Evolutionary conservation across 768 basidiomycete genomes (phyloP), one percentile per base, ranked within the genome.

Genomic region (Aureoboletus auriporus): DNA sequence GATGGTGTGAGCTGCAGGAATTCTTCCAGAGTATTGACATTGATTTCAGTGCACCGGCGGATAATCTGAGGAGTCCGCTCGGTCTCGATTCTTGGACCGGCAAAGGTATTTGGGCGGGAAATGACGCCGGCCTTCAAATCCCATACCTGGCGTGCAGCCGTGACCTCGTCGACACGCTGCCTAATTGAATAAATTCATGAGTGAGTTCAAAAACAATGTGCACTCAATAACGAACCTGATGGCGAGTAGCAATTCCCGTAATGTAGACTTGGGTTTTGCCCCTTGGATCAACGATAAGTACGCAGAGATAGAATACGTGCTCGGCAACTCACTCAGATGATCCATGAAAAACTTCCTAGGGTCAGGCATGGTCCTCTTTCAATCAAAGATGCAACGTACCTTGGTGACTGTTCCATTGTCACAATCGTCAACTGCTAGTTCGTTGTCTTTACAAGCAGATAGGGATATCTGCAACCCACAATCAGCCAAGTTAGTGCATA

Each of bases 371-470:
- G 23, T 30, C 40, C 17, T 38, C 16, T 12, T 13, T 42, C 8
- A 28, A 12, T 10, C 20, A 20, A 30, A 13, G 6, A 16, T 5
- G 13, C 20, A 23, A 42, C 54, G 7, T 42, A 61, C 64, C 49
- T 23, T 46, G 5, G 64, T 67, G 27, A 67, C 42, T 11, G 63
- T 55, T 34, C 52, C 52, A 10, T 42, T 51, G 4, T 8, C 34
- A 37, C 8, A 10, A 29, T 56, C 63, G 12, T 23, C 20, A 23
- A 52, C 47, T 5, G 64, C 63, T 6, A 29, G 30, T 16, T 65
- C 56, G 9, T 53, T 53, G n/a, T 65, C 64, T 37, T 50, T 58
- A 31, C 64, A 67, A 29, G 64, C 64, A 20, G 65, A 62, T 17
- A 65, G 30, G 12, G 63, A 65, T 41, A 65, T 53, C 64, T 67